These are phyloP conservation scores for Themeda triandra DNA, from an alignment of 176 grass and related monocot species.

Conservation along the genomic window DNA sequence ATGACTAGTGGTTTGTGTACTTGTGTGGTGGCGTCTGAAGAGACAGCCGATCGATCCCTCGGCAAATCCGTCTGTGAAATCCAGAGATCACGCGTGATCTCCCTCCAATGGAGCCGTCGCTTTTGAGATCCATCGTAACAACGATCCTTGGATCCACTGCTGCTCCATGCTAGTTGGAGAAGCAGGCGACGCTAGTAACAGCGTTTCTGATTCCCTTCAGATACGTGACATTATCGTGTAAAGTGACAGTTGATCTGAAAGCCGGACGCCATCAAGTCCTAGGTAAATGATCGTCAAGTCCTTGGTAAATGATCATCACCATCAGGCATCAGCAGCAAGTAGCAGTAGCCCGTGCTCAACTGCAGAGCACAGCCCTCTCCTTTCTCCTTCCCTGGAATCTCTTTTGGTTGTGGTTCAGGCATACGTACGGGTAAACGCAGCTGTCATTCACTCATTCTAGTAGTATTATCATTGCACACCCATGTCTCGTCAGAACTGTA, in stretches of 20 bases:
- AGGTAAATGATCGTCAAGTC: neutral
- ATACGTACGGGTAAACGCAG: no score
- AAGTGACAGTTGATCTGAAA: neutral
- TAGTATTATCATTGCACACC: neutral
- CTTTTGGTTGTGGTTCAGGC: neutral
- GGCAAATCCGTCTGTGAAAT: neutral
- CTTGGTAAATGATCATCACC: no score
- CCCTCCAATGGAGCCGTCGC: neutral
- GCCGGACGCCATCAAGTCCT: neutral
- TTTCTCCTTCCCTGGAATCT: neutral
- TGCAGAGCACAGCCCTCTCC: neutral
- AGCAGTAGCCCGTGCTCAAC: neutral
- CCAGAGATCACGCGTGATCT: neutral
- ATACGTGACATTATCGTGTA: constrained; percentile 4
- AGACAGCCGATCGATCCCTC: neutral
- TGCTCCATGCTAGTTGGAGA: neutral
- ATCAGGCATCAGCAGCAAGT: no score
- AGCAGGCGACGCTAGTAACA: neutral
- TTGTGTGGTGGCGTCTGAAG: neutral
- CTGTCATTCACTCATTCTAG: no score
- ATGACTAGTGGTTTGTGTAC: neutral
- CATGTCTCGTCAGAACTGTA: neutral
- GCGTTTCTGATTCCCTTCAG: neutral
- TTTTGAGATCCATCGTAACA: neutral
- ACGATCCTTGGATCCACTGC: neutral